A percentile compares a stretch with the other conserved stretches of the same genome.
phyloP scores from a whole-genome alignment of 176 grass and related monocot species.

The Phyllostachys edulis region DNA sequence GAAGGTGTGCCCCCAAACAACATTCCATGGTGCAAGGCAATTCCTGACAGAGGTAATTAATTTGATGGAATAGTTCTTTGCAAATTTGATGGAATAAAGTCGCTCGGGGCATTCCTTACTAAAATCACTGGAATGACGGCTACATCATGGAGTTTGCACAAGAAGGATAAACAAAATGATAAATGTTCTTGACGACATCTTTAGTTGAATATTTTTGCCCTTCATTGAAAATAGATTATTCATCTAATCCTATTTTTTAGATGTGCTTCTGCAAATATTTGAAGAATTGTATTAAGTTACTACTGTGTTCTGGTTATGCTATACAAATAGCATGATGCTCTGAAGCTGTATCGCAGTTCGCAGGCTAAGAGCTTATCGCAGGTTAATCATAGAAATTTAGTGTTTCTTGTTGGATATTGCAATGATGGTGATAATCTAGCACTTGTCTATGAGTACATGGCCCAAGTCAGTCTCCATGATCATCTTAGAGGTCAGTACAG shows the following conservation, averaged over 20 bases:
- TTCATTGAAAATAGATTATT: too few relatives aligned
- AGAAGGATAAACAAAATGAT: neutral
- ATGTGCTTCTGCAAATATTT: neutral
- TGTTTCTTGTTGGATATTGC: slow-evolving; percentile 41
- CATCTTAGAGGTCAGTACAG: slow-evolving; percentile 40
- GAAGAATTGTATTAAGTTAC: neutral
- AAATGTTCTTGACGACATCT: neutral
- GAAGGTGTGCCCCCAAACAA: slow-evolving; percentile 22
- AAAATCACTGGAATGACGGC: neutral
- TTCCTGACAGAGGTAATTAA: slow-evolving; percentile 35
- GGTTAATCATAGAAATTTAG: slow-evolving; percentile 45
- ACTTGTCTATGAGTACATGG: slow-evolving; percentile 43
- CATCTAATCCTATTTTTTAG: too few relatives aligned
- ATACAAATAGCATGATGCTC: neutral
- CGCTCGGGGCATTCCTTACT: neutral
- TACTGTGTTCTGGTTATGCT: neutral
- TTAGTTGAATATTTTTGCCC: neutral
- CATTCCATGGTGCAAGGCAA: slow-evolving; percentile 1
- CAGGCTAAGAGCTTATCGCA: slow-evolving; percentile 38
- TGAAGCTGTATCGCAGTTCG: neutral
- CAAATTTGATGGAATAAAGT: neutral
- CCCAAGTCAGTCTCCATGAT: slow-evolving; percentile 33
- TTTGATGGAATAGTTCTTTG: neutral
- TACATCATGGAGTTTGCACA: neutral
- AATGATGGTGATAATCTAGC: slow-evolving; percentile 31